Evolutionary conservation across 495 filamentous ascomycete species (phyloP).

Genomic region (Tuber magnatum): DNA sequence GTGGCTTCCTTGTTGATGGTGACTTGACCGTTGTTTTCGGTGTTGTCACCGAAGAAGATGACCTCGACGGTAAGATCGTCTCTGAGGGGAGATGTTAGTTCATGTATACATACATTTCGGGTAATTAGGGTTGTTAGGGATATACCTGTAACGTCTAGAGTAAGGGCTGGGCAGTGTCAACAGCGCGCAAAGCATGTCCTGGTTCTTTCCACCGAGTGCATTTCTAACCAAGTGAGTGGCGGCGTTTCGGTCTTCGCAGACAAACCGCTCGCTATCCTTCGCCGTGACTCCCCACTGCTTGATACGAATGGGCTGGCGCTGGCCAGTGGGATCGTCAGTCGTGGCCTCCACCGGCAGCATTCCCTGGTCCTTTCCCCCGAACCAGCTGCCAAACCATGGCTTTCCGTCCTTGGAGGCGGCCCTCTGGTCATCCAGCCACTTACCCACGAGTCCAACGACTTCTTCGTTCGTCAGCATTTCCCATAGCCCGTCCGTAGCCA

Average conservation of each 20-base stretch:
- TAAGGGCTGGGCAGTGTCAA: conserved; percentile 87
- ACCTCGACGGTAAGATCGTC: conserved; percentile 97
- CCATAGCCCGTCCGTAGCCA: conserved; percentile 97
- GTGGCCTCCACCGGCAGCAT: conserved; percentile 50
- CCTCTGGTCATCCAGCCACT: conserved; percentile 82
- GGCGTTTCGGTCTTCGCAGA: conserved; percentile 91
- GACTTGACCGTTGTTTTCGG: conserved; percentile 65
- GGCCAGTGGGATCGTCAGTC: conserved; percentile 18
- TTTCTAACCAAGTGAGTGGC: conserved; percentile 95
- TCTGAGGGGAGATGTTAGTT: conserved; percentile 43
- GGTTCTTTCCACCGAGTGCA: conserved; percentile 86
- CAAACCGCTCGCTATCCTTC: conserved; percentile 66
- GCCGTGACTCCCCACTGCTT: conserved; percentile 72
- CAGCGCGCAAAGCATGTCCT: conserved; percentile 88
- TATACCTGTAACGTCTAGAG: conserved; percentile 79
- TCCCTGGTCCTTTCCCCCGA: conserved; percentile 38
- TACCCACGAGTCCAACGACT: conserved; percentile 89
- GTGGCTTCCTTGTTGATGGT: conserved; percentile 80
- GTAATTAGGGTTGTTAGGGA: not conserved
- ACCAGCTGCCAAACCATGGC: conserved; percentile 47
- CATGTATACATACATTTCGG: not conserved
- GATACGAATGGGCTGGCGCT: conserved; percentile 63
- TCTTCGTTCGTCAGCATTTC: conserved; percentile 99
- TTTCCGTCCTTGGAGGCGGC: conserved; percentile 42
- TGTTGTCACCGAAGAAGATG: conserved; percentile 87